Evolutionary conservation across 1,284 basidiomycete genomes (phyloP).

Genomic region (Moesziomyces sp.): DNA sequence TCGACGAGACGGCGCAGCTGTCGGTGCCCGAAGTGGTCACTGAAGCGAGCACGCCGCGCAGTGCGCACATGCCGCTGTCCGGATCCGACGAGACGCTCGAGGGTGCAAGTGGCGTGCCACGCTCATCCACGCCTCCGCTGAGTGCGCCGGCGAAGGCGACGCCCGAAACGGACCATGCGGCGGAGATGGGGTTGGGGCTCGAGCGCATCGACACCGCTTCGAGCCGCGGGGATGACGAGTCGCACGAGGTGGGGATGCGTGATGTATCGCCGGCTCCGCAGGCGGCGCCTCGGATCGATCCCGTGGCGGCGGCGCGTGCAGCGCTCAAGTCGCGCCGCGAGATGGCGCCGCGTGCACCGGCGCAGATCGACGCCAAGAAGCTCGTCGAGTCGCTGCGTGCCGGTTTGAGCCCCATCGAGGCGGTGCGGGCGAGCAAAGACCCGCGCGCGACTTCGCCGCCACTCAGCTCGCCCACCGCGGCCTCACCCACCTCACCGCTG

Average conservation of each 20-base stretch:
- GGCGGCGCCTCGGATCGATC: constrained; percentile 15
- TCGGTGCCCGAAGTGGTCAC: constrained; percentile 6
- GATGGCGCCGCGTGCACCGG: constrained; percentile 1
- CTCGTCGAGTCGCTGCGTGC: constrained; percentile 43
- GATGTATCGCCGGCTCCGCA: neutral
- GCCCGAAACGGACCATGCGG: constrained; percentile 14
- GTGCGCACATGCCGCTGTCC: neutral
- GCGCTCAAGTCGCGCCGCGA: constrained; percentile 31
- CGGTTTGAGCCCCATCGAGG: constrained; percentile 31
- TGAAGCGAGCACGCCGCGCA: constrained; percentile 13
- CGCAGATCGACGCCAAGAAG: constrained; percentile 43
- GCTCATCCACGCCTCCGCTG: constrained; percentile 36
- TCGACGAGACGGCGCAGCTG: constrained; percentile 23
- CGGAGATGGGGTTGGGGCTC: constrained; percentile 2
- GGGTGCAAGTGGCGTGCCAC: neutral
- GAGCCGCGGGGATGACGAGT: neutral
- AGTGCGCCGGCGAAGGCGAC: constrained; percentile 5
- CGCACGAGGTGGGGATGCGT: neutral
- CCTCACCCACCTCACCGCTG: neutral
- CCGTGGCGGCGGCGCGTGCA: constrained; percentile 30
- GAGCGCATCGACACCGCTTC: constrained; percentile 2
- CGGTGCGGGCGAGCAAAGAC: constrained; percentile 37
- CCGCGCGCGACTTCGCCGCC: too few relatives aligned
- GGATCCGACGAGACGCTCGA: constrained; percentile 19
- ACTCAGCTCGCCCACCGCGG: neutral